Conservation (phyloP, 2,329 filamentous ascomycete species). For the Elsinoe arachidis region DNA sequence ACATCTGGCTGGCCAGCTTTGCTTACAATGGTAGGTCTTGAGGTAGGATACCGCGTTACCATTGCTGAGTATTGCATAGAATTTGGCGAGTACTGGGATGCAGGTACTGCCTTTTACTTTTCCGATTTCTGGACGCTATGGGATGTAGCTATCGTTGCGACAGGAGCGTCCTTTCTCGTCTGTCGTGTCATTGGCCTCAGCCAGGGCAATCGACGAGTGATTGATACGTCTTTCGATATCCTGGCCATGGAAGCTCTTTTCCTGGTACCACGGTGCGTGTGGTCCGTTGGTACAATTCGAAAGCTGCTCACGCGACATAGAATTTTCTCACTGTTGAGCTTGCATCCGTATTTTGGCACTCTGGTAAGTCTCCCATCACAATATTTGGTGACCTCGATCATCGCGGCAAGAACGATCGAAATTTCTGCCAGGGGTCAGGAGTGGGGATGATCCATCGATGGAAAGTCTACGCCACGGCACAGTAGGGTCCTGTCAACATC, state of each 20-base stretch:
- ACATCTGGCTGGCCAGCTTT: conserved; percentile 80
- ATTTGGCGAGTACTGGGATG: conserved; percentile 72
- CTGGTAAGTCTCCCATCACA: conserved; percentile 29
- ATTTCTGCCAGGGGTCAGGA: background rate
- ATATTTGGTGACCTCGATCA: background rate
- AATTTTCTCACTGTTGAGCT: conserved; percentile 75
- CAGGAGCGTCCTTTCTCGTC: conserved; percentile 52
- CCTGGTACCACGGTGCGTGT: conserved; percentile 60
- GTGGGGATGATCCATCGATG: background rate
- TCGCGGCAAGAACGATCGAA: too few relatives aligned
- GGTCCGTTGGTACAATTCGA: conserved; percentile 4
- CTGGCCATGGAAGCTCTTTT: conserved; percentile 81
- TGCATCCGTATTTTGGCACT: conserved; percentile 86
- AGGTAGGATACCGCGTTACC: too few relatives aligned
- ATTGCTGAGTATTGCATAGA: conserved; percentile 18
- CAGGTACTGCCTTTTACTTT: conserved; percentile 76
- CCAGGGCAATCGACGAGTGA: conserved; percentile 52
- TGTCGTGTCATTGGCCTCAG: conserved; percentile 44
- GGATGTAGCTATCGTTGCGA: conserved; percentile 30
- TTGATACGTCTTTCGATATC: conserved; percentile 79
- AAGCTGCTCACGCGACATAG: conserved; percentile 31
- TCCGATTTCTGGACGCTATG: conserved; percentile 75
- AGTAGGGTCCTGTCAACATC: background rate
- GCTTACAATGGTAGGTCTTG: conserved; percentile 61
- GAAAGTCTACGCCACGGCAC: background rate